Evolutionary conservation across 2,329 filamentous ascomycete genomes (phyloP).

Genomic region (Xylariomycetidae sp.): DNA sequence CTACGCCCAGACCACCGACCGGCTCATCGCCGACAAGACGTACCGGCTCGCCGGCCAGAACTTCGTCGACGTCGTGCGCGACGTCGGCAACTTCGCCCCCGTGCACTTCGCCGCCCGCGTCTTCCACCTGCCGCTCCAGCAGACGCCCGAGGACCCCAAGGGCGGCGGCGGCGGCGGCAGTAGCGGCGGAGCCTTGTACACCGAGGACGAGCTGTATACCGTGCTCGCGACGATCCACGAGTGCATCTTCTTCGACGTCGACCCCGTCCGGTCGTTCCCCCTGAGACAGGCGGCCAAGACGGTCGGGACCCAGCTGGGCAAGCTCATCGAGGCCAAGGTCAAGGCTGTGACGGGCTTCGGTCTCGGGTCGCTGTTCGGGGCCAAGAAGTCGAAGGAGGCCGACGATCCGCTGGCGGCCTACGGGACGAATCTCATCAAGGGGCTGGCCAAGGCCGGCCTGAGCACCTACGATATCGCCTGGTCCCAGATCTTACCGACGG

Average conservation of each 20-base stretch:
- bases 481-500: conserved; percentile 65
- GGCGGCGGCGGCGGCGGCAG: no score
- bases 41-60: conserved; percentile 56
- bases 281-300: conserved; percentile 54
- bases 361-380: conserved; percentile 50
- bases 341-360: conserved; percentile 48
- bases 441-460: conserved; percentile 59
- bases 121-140: conserved; percentile 67
- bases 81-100: conserved; percentile 64
- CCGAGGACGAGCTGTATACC: conserved; percentile 53
- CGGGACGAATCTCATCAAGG: conserved; percentile 61
- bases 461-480: conserved; percentile 63
- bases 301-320: conserved; percentile 54
- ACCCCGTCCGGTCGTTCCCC: conserved; percentile 63
- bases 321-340: conserved; percentile 59
- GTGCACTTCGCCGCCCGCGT: conserved; percentile 58
- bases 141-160: conserved; percentile 54
- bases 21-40: conserved; percentile 60
- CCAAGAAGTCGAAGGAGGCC: conserved; percentile 41
- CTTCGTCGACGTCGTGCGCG: conserved; percentile 67
- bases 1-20: conserved; percentile 57
- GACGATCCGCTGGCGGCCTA: conserved; percentile 56
- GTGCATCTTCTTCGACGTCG: conserved; percentile 61
- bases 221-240: conserved; percentile 62
- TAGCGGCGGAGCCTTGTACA: no score